Conservation (phyloP, 345 rosid species). For the Eutrema japonicum region DNA sequence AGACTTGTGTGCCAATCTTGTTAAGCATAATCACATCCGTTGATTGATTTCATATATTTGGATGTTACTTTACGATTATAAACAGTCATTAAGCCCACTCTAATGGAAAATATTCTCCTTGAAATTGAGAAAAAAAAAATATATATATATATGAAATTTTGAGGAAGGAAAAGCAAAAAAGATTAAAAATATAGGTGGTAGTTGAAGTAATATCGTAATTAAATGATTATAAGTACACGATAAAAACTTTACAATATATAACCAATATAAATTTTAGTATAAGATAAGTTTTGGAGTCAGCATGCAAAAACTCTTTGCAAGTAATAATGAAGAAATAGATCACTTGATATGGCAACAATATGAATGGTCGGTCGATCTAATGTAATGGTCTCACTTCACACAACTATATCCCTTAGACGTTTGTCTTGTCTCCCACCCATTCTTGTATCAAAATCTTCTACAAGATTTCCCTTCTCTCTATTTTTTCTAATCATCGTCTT, state of each 20-base stretch:
- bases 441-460: slow-evolving; percentile 16
- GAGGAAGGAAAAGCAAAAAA: no score
- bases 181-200: no score
- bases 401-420: slow-evolving; percentile 27
- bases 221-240: no score
- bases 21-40: slow-evolving; percentile 13
- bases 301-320: slow-evolving; percentile 19
- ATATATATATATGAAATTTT: no score
- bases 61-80: not conserved
- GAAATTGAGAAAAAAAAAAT: no score
- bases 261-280: not conserved
- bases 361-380: slow-evolving; percentile 35
- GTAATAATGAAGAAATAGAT: slow-evolving; percentile 34
- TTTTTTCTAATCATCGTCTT: no score
- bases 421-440: slow-evolving; percentile 41
- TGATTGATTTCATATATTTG: slow-evolving; percentile 19
- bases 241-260: not conserved
- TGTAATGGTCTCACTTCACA: slow-evolving; percentile 43
- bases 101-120: slow-evolving; percentile 8
- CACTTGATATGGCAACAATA: slow-evolving; percentile 32
- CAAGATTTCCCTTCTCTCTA: not conserved
- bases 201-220: no score
- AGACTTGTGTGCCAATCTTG: slow-evolving; percentile 13
- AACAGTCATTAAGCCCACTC: not conserved
- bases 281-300: not conserved